Conservation (phyloP, 2,329 filamentous ascomycete species). For the Bipolaris sorokiniana region DNA sequence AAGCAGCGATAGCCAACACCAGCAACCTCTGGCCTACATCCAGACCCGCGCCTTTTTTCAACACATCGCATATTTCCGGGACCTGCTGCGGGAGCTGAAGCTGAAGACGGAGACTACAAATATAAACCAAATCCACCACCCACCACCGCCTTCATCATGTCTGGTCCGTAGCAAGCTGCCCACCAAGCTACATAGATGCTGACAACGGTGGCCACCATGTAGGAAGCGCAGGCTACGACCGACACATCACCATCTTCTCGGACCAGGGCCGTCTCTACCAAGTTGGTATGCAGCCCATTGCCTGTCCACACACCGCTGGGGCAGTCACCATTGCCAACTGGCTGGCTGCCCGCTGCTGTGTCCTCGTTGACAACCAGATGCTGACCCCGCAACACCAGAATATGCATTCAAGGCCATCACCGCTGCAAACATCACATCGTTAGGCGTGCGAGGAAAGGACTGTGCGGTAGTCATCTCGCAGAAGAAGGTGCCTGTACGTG, state of each 20-base stretch:
- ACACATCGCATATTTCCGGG: conserved; percentile 37
- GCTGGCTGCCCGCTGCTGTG: conserved; percentile 3
- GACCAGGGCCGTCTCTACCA: conserved; percentile 98
- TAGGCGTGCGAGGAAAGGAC: conserved; percentile 94
- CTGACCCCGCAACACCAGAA: conserved; percentile 63
- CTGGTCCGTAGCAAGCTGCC: conserved; percentile 43
- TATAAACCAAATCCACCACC: conserved; percentile 27
- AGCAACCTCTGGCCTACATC: conserved; percentile 32
- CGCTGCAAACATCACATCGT: conserved; percentile 97
- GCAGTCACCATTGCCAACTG: not conserved
- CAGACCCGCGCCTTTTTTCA: conserved; percentile 27
- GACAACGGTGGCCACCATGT: conserved; percentile 33
- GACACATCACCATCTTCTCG: conserved; percentile 99
- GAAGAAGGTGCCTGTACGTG: conserved; percentile 96
- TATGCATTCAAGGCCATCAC: conserved; percentile 99
- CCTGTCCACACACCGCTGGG: not conserved
- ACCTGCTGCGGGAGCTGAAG: conserved; percentile 32
- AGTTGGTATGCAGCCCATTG: conserved; percentile 75
- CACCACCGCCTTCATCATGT: conserved; percentile 51
- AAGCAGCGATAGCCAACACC: conserved; percentile 27
- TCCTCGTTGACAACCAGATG: conserved; percentile 8
- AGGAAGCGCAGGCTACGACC: conserved; percentile 76
- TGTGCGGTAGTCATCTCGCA: conserved; percentile 97
- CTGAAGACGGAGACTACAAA: conserved; percentile 30
- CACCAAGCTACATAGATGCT: conserved; percentile 31